These are phyloP conservation scores for Entomortierella chlamydospora DNA, from an alignment of 192 early-diverging fungal genomes.

Conservation along the genomic window DNA sequence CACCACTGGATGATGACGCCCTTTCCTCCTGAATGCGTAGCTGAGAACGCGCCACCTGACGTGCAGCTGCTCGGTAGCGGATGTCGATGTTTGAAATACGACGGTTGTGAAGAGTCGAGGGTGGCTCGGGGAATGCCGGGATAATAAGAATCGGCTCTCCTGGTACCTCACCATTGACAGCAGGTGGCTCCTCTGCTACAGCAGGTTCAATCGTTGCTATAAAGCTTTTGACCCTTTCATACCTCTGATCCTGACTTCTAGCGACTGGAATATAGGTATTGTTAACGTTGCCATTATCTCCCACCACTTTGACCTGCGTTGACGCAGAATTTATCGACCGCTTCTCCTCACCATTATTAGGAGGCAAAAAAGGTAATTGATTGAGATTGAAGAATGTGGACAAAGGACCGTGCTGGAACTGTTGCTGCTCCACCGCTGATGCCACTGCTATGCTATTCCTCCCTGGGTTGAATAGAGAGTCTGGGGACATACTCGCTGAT, in stretches of 20 bases:
- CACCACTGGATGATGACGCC: slow-evolving; percentile 4
- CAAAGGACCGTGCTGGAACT: slow-evolving; percentile 1
- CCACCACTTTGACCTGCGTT: neutral
- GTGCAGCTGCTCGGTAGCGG: slow-evolving; percentile 14
- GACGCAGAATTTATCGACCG: slow-evolving; percentile 2
- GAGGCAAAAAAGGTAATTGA: slow-evolving; percentile 1
- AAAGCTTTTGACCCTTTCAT: slow-evolving; percentile 17
- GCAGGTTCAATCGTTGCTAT: slow-evolving; percentile 12
- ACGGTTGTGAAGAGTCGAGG: slow-evolving; percentile 40
- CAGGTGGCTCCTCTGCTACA: neutral
- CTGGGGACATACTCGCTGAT: neutral
- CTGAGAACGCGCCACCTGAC: slow-evolving; percentile 18
- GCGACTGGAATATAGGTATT: neutral
- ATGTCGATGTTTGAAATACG: slow-evolving; percentile 43
- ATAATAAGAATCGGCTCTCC: slow-evolving; percentile 35
- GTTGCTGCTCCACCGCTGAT: slow-evolving; percentile 6
- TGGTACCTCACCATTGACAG: neutral
- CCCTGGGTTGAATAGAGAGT: slow-evolving; percentile 17
- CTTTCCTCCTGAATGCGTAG: neutral
- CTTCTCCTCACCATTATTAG: neutral
- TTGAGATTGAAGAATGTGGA: slow-evolving; percentile 25
- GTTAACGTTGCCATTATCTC: neutral
- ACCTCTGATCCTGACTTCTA: neutral
- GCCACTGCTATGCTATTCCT: slow-evolving; percentile 7
- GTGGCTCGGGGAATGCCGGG: slow-evolving; percentile 40